Percentiles rank a stretch among this genome's conserved stretches.
Conservation (phyloP, 1,139 yeast species). For the Geotrichum aggregatum region DNA sequence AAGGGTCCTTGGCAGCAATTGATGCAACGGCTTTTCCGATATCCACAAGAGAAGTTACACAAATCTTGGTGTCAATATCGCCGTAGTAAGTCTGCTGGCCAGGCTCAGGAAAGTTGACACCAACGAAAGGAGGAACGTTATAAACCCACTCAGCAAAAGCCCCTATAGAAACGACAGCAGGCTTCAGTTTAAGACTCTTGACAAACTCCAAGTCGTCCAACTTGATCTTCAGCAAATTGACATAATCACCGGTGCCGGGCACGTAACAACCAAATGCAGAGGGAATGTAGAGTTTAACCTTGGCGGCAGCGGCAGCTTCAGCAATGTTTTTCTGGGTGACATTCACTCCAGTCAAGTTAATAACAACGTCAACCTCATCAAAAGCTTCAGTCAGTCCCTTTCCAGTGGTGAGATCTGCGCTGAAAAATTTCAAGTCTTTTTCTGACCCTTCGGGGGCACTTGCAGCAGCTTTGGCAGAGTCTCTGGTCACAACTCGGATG, state of each 20-base stretch:
- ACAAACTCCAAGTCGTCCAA: constrained; percentile 42
- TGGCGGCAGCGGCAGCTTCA: constrained; percentile 42
- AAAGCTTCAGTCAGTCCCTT: constrained; percentile 41
- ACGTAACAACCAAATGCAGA: constrained; percentile 58
- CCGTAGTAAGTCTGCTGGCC: constrained; percentile 5
- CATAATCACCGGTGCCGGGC: constrained; percentile 31
- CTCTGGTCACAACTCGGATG: constrained; percentile 50
- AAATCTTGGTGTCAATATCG: constrained; percentile 3
- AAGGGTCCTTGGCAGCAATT: neutral
- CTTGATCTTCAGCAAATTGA: constrained; percentile 44
- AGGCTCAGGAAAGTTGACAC: constrained; percentile 30
- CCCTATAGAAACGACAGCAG: constrained; percentile 47
- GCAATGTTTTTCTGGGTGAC: constrained; percentile 36
- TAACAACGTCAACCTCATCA: constrained; percentile 49
- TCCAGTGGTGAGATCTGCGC: constrained; percentile 29
- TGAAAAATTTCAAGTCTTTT: constrained; percentile 25
- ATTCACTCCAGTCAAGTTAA: constrained; percentile 43
- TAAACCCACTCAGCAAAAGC: constrained; percentile 42
- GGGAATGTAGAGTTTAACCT: constrained; percentile 54
- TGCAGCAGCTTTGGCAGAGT: constrained; percentile 39
- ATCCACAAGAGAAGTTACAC: constrained; percentile 8
- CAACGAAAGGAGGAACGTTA: constrained; percentile 35
- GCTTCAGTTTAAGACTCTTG: constrained; percentile 49
- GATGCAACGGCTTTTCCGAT: constrained; percentile 12
- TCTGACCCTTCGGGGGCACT: constrained; percentile 42